Evolutionary conservation across 352 stramenopile species (phyloP).

Genomic region (Pythium sp.): DNA sequence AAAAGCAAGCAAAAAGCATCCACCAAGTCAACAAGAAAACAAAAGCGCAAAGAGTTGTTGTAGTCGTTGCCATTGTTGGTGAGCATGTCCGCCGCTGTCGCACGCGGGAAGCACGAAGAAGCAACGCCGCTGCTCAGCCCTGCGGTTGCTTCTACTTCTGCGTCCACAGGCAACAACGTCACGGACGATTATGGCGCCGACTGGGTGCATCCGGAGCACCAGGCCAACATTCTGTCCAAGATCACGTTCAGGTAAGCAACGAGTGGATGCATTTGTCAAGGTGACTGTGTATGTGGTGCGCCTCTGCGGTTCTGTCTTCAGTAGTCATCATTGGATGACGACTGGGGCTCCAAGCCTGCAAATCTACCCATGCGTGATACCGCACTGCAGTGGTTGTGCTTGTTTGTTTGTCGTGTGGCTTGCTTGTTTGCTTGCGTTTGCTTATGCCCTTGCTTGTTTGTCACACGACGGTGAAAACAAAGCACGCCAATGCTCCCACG

Average conservation of each 20-base stretch:
- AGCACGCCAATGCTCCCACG: neutral
- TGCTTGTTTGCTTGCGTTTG: neutral
- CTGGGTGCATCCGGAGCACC: slow-evolving; percentile 7
- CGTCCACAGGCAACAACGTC: neutral
- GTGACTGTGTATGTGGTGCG: neutral
- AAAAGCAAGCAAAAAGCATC: neutral
- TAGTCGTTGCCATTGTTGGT: neutral
- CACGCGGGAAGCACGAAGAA: slow-evolving; percentile 5
- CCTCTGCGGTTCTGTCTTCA: neutral
- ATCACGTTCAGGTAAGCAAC: slow-evolving; percentile 15
- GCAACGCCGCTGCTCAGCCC: slow-evolving; percentile 1
- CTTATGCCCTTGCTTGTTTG: neutral
- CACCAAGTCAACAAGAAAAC: neutral
- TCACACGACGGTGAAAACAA: neutral
- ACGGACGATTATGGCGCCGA: neutral
- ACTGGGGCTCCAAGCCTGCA: neutral
- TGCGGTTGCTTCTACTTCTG: neutral
- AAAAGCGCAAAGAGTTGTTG: neutral
- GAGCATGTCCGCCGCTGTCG: neutral
- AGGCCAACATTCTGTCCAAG: slow-evolving; percentile 12
- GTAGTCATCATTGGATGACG: neutral
- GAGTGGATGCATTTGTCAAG: neutral
- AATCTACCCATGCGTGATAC: neutral
- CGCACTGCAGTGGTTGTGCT: neutral
- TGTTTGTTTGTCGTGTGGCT: neutral